A percentile compares a stretch with the other conserved stretches of the same genome.
phyloP scores from a whole-genome alignment of 73 alveolate genomes.

The Paramecium caudatum region DNA sequence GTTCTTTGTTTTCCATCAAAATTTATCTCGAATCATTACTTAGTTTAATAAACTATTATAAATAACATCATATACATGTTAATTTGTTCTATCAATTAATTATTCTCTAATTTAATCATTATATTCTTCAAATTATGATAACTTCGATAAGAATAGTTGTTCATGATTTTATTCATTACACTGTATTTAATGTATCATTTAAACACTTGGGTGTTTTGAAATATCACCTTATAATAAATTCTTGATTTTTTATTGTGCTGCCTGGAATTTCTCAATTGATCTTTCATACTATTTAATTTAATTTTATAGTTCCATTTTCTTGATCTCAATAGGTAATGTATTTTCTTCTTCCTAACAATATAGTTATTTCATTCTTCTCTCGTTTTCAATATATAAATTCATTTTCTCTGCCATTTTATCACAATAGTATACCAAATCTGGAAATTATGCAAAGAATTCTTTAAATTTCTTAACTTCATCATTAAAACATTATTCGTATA shows the following conservation, averaged over 20 bases:
- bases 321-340: neutral
- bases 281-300: conserved; percentile 5
- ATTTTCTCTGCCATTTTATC: neutral
- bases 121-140: neutral
- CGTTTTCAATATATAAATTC: neutral
- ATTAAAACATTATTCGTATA: neutral
- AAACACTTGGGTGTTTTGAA: neutral
- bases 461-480: neutral
- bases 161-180: neutral
- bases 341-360: neutral
- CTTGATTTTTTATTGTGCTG: conserved; percentile 1
- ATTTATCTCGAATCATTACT: neutral
- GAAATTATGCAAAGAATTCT: neutral
- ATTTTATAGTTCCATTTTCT: neutral
- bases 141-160: neutral
- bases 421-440: neutral
- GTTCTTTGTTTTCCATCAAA: neutral
- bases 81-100: neutral
- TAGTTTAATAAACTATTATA: neutral
- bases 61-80: neutral
- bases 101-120: neutral
- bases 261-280: neutral
- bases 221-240: neutral
- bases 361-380: neutral
- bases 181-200: neutral